Evolutionary conservation across 2,329 filamentous ascomycete genomes (phyloP).

Genomic region (Sporothrix pallida): DNA sequence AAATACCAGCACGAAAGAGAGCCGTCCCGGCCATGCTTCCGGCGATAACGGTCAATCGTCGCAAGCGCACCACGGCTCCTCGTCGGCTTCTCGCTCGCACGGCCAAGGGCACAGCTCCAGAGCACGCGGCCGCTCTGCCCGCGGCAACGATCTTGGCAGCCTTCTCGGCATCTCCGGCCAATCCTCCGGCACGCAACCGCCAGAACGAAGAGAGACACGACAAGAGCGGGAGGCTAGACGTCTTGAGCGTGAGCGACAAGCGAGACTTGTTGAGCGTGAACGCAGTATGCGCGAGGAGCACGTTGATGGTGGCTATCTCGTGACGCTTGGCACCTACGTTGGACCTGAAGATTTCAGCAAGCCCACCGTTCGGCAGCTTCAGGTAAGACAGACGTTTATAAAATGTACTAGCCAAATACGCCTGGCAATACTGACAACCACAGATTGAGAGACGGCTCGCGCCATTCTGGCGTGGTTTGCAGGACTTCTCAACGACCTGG

Average conservation of each 20-base stretch:
- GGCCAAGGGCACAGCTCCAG: slow-evolving; percentile 35
- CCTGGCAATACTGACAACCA: no score
- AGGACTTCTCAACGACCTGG: slow-evolving; percentile 89
- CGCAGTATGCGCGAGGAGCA: slow-evolving; percentile 89
- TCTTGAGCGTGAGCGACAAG: slow-evolving; percentile 77
- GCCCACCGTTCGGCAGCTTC: slow-evolving; percentile 81
- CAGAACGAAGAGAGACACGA: slow-evolving; percentile 80
- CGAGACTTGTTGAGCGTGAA: slow-evolving; percentile 82
- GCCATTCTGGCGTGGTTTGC: slow-evolving; percentile 92
- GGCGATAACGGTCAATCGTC: slow-evolving; percentile 31
- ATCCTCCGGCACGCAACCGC: slow-evolving; percentile 48
- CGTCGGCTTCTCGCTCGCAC: slow-evolving; percentile 30
- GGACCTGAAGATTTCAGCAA: slow-evolving; percentile 95
- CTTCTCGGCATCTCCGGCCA: slow-evolving; percentile 53
- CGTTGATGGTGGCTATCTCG: slow-evolving; percentile 91
- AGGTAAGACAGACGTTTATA: slow-evolving; percentile 60
- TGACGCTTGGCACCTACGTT: slow-evolving; percentile 92
- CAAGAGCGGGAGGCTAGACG: slow-evolving; percentile 88
- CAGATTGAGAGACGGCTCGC: slow-evolving; percentile 92
- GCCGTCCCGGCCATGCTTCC: slow-evolving; percentile 40
- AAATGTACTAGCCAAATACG: no score
- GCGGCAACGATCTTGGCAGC: slow-evolving; percentile 54
- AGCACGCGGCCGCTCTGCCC: slow-evolving; percentile 45
- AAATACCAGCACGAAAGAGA: slow-evolving; percentile 47
- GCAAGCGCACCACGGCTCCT: background rate